Conservation (phyloP, 2,329 filamentous ascomycete genomes). For the Fusarium brevicatenulatum region DNA sequence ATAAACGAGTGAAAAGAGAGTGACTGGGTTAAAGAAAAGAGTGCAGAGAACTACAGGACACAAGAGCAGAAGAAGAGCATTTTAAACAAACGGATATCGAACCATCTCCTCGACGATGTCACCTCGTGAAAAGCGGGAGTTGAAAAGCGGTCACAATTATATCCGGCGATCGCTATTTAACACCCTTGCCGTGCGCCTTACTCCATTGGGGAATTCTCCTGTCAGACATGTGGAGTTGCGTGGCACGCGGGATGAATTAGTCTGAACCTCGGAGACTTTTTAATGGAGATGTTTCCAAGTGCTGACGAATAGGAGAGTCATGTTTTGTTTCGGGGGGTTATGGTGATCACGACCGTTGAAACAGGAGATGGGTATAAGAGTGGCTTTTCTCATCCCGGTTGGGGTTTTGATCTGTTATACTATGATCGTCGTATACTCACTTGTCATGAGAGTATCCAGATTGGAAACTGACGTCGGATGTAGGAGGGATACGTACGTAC, state of each 20-base stretch:
- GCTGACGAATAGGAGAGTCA: neutral
- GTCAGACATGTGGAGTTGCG: neutral
- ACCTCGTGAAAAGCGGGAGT: neutral
- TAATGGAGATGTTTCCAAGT: neutral
- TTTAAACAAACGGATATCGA: slow-evolving; percentile 6
- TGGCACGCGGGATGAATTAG: neutral
- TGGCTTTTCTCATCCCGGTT: neutral
- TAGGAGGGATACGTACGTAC: neutral
- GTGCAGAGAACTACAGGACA: slow-evolving; percentile 13
- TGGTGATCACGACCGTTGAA: neutral
- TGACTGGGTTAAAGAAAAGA: slow-evolving; percentile 26
- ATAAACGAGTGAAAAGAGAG: slow-evolving; percentile 21
- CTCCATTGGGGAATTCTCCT: slow-evolving; percentile 12
- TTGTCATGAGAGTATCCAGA: neutral
- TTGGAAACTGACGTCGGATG: neutral
- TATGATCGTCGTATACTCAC: neutral
- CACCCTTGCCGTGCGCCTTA: neutral
- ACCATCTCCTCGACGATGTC: slow-evolving; percentile 9
- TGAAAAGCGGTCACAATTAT: slow-evolving; percentile 10
- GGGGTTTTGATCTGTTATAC: neutral
- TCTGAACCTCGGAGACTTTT: slow-evolving; percentile 16
- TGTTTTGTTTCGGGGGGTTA: slow-evolving; percentile 9
- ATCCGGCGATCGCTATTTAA: slow-evolving; percentile 34
- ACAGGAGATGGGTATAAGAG: neutral
- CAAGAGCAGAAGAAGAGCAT: neutral